Base-by-base conservation (phyloP, 768 basidiomycete species). In the Leccinum pellstonianum region DNA sequence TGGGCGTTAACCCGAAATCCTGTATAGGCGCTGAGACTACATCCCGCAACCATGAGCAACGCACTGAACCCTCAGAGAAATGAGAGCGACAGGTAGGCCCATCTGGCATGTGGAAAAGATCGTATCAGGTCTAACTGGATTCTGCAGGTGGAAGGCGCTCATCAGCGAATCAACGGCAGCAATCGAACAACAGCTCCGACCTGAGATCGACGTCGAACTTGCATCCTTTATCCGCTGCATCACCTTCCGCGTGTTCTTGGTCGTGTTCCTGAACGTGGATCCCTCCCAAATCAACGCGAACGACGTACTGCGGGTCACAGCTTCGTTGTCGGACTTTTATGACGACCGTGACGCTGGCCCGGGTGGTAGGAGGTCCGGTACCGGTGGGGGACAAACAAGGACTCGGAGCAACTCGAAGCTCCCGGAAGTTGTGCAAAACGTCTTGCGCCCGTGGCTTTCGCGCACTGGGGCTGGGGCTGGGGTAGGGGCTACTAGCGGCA, bases 251-350 rank as follows among this genome's bases (percentile, higher is more conserved):
- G 68, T 74, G 5, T 75, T 83, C 31, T 68, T 81, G 25, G 64
- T 75, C 14, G 79, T 76, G 2, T 72, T 87, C 3, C 67, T 85
- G 23, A 67, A 61, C 6, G 65, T 67, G n/a, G 67, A 77, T 29
- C 62, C 72, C 12, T 61, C 55, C 47, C 48, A 11, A 7, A 51
- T 70, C 17, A 57, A 63, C 43, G 5, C 43, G 8, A 75, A 80
- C 43, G 63, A 85, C 51, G 55, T 62, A 11, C 11, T 3, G 19
- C 56, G 66, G 12, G 77, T 83, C 9, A 73, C 82, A 0, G 51
- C 51, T 0, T 70, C 71, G 7, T 80, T 87, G 43, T 82, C 80
- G 31, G 64, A 73, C 67, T 33, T 73, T 73, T 11, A 84, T 79
- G 7, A 84, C 80, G 70, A 70, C 19, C 10, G 43, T 19, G 3